phyloP scores from a whole-genome alignment of 2,329 filamentous ascomycete species.

The Monilinia vaccinii-corymbosi region DNA sequence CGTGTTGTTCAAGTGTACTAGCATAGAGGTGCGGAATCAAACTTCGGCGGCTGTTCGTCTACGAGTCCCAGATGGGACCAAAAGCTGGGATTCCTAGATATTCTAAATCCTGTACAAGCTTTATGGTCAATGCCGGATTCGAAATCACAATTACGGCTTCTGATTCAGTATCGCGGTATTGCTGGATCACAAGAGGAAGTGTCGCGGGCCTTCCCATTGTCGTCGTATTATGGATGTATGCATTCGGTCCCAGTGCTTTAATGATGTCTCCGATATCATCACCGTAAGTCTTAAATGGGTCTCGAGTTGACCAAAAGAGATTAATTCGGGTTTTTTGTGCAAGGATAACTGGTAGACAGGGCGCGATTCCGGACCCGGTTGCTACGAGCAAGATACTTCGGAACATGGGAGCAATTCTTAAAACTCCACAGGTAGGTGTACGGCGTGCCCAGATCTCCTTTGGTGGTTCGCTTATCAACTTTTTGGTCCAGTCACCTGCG shows the following conservation, averaged over 20 bases:
- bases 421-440: conserved; percentile 56
- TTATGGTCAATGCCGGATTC: conserved; percentile 32
- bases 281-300: conserved; percentile 30
- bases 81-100: conserved; percentile 31
- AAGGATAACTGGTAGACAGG: conserved; percentile 39
- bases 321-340: conserved; percentile 19
- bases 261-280: conserved; percentile 28
- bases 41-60: background rate
- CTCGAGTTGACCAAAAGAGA: conserved; percentile 32
- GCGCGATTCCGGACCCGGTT: conserved; percentile 66
- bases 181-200: conserved; percentile 25
- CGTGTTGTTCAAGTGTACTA: background rate
- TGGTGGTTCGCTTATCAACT: conserved; percentile 53
- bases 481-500: conserved; percentile 65
- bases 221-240: conserved; percentile 31
- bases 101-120: conserved; percentile 34
- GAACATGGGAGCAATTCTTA: conserved; percentile 59
- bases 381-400: conserved; percentile 55
- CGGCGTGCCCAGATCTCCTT: conserved; percentile 59
- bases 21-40: background rate
- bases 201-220: conserved; percentile 30
- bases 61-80: conserved; percentile 32
- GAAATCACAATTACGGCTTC: conserved; percentile 34
- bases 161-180: conserved; percentile 28
- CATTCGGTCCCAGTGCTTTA: conserved; percentile 27